Evolutionary conservation across 495 filamentous ascomycete species (phyloP).

Genomic region (Aspergillus carlsbadensis): DNA sequence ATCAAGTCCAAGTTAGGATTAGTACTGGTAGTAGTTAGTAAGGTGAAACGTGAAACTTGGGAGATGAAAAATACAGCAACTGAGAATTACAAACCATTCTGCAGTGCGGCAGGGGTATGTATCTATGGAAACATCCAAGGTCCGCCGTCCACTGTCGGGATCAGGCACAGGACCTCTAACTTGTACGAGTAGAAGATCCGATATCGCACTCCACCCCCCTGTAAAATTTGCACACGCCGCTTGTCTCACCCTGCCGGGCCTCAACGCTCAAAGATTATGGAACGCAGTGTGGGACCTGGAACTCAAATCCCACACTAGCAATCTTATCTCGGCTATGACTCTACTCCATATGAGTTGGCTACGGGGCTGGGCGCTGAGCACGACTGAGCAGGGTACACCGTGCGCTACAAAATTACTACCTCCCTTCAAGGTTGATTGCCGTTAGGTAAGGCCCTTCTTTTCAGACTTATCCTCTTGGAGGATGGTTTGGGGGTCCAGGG

Average conservation of each 20-base stretch:
- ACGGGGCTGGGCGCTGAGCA: background rate
- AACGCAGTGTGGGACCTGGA: background rate
- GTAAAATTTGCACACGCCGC: background rate
- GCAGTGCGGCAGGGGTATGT: too few species aligned
- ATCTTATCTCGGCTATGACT: slow-evolving; percentile 10
- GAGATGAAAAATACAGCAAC: slow-evolving; percentile 1
- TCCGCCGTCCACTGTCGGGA: background rate
- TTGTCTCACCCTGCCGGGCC: too few species aligned
- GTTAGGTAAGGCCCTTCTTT: too few species aligned
- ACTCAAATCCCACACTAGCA: slow-evolving; percentile 6
- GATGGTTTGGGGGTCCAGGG: too few species aligned
- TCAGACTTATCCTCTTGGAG: too few species aligned
- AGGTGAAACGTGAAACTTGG: background rate
- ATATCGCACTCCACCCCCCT: slow-evolving; percentile 17
- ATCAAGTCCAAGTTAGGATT: background rate
- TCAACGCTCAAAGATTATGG: background rate
- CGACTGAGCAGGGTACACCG: background rate
- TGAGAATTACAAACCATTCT: background rate
- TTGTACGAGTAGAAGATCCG: slow-evolving; percentile 16
- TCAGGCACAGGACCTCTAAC: background rate
- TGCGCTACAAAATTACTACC: too few species aligned
- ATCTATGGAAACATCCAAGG: background rate
- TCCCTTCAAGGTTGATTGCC: too few species aligned
- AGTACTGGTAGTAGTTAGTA: too few species aligned
- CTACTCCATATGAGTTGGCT: background rate